phyloP scores from a whole-genome alignment of 495 filamentous ascomycete species.

The Aspergillus indologenus region DNA sequence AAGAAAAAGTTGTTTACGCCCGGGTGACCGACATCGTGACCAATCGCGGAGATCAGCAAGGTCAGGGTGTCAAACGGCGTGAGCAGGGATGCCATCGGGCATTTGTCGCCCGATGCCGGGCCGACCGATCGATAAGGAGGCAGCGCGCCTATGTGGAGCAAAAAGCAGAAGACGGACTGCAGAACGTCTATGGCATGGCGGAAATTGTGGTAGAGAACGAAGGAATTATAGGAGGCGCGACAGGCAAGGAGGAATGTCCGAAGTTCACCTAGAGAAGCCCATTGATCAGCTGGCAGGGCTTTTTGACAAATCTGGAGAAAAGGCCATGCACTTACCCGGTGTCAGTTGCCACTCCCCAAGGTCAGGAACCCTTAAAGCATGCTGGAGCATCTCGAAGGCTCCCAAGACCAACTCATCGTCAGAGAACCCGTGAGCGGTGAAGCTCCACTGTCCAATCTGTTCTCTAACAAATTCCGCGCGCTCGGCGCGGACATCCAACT shows the following conservation, averaged over 20 bases:
- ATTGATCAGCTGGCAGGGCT: conserved; percentile 3
- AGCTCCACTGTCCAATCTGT: conserved; percentile 78
- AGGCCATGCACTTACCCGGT: conserved; percentile 51
- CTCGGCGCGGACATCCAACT: conserved; percentile 48
- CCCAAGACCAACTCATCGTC: conserved; percentile 85
- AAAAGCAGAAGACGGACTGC: conserved; percentile 88
- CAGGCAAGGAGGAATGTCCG: conserved; percentile 78
- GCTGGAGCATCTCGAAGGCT: conserved; percentile 79
- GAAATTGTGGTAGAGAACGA: conserved; percentile 99
- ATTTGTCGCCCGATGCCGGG: conserved; percentile 31
- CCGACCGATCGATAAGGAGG: conserved; percentile 55
- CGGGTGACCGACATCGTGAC: conserved; percentile 95
- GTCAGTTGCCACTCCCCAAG: conserved; percentile 75
- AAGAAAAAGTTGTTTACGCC: conserved; percentile 98
- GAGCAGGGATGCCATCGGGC: conserved; percentile 69
- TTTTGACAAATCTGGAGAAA: not conserved
- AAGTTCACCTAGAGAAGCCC: conserved; percentile 51
- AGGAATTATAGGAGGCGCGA: conserved; percentile 84
- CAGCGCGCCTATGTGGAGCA: conserved; percentile 76
- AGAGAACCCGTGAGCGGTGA: conserved; percentile 81
- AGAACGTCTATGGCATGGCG: conserved; percentile 94
- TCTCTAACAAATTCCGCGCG: conserved; percentile 60
- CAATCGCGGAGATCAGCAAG: conserved; percentile 88
- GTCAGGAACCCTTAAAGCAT: conserved; percentile 80
- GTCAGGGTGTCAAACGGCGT: conserved; percentile 84